Evolutionary conservation across 2,329 filamentous ascomycete species (phyloP), one percentile per base, ranked within the genome.

Genomic region (Pseudogymnoascus sp.): DNA sequence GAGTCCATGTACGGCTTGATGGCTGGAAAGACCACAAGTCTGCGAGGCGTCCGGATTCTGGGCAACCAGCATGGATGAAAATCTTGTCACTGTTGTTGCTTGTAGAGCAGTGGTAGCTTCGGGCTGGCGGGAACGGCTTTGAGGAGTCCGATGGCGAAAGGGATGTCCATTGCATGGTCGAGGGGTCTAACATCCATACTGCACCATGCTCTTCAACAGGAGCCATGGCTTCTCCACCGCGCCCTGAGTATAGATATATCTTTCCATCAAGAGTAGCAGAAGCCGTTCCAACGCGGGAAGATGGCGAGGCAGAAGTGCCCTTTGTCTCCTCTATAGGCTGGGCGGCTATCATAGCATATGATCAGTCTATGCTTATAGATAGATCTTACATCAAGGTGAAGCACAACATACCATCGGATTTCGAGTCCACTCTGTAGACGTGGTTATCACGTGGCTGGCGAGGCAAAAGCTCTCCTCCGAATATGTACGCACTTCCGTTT

Each of bases 1-100:
- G 73, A 1, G 71, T 77, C 86, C 86, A 88, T 1, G 70, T 65
- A n/a, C 71, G 72, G 0, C 69, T 70, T 0, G 68, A 65, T 8
- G 84, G 28, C 56, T 79, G 76, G 70, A 88, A 88, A 0, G 77
- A 75, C 86, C 86, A 88, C 1, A 88, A 73, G 68, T 89, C 85
- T 0, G 76, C 73, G 0, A 87, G 73, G 0, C 85, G 76, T 1
- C 82, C 85, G 3, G 75, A 76, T 18, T 79, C 78, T 0, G 84
- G 82, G 65, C 84, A 88, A 0, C 85, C 85, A 1, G 84, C 82
- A 67, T 88, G 85, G 11, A 88, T 40, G 70, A 79, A 88, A 28
- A 88, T 69, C 0, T 73, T 81, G 14, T 78, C 75, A 0, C 21
- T 38, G 14, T 69, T 67, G 60, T 74, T 76, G 0, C 77, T 73